phyloP scores from a whole-genome alignment of 2,329 filamentous ascomycete species.

The Colletotrichum gloeosporioides region DNA sequence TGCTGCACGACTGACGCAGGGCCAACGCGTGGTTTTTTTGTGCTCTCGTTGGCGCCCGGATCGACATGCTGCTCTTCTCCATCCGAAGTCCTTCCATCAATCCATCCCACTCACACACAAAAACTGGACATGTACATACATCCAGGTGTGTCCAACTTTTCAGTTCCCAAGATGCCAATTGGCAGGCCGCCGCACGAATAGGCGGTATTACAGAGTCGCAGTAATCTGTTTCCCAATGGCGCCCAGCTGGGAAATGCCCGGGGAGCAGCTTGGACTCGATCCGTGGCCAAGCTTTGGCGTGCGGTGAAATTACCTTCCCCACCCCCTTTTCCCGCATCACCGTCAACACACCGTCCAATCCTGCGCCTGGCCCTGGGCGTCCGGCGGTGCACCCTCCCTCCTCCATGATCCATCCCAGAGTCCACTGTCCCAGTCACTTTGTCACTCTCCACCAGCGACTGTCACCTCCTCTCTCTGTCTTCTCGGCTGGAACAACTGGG shows the following conservation, averaged over 20 bases:
- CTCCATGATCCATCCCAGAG: neutral
- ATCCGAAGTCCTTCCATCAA: neutral
- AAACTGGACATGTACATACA: neutral
- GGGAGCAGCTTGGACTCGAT: slow-evolving; percentile 6
- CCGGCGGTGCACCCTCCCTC: neutral
- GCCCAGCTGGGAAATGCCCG: neutral
- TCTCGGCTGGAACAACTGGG: neutral
- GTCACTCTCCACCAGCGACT: neutral
- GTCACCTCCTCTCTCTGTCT: neutral
- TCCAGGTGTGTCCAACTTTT: neutral
- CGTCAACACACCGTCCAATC: slow-evolving; percentile 12
- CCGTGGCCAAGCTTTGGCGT: slow-evolving; percentile 15
- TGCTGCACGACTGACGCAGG: neutral
- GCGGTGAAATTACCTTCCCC: slow-evolving; percentile 19
- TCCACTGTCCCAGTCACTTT: neutral
- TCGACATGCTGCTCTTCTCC: neutral
- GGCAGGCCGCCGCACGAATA: neutral
- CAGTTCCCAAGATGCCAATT: neutral
- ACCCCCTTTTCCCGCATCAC: slow-evolving; percentile 21
- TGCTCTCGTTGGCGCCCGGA: neutral
- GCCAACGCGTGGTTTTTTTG: neutral
- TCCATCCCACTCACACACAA: neutral
- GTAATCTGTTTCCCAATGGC: neutral
- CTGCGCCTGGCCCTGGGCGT: neutral
- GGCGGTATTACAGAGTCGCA: neutral